Percentiles rank a stretch among this genome's conserved stretches.
Conservation (phyloP, 495 filamentous ascomycete genomes). For the Penicillium odoratum region DNA sequence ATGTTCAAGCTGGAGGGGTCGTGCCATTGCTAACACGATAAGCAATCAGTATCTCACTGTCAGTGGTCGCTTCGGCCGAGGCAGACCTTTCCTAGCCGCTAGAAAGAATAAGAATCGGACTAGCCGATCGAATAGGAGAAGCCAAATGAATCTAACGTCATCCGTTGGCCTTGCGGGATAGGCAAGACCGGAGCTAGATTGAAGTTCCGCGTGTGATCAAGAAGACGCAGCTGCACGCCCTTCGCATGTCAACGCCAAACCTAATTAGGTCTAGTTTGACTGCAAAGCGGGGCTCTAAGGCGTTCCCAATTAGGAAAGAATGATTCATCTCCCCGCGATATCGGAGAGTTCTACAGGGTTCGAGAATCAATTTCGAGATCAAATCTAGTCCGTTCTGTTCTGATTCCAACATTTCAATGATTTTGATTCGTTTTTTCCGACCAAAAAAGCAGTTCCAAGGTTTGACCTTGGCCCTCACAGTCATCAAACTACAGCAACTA, state of each 20-base stretch:
- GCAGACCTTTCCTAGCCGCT: neutral
- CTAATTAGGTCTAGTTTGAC: slow-evolving; percentile 20
- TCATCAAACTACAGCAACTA: too few relatives aligned
- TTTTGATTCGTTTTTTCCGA: too few relatives aligned
- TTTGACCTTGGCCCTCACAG: too few relatives aligned
- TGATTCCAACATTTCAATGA: too few relatives aligned
- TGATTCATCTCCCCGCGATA: slow-evolving; percentile 13
- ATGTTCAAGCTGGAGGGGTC: slow-evolving; percentile 3
- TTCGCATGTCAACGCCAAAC: slow-evolving; percentile 39
- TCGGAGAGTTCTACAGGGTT: slow-evolving; percentile 4
- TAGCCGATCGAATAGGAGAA: slow-evolving; percentile 9
- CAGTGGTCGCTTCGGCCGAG: slow-evolving; percentile 2
- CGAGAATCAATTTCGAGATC: neutral
- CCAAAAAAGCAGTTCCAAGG: too few relatives aligned
- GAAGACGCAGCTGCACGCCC: slow-evolving; percentile 33
- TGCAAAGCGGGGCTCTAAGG: neutral
- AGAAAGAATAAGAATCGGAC: slow-evolving; percentile 9
- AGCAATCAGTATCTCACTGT: slow-evolving; percentile 17
- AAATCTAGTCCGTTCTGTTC: neutral
- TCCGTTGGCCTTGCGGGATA: slow-evolving; percentile 1
- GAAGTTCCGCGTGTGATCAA: slow-evolving; percentile 6
- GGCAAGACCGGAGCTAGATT: slow-evolving; percentile 5
- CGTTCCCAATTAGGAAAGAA: neutral
- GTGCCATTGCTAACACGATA: slow-evolving; percentile 16
- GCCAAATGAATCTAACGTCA: slow-evolving; percentile 11